A percentile compares a stretch with the other conserved stretches of the same genome.
Evolutionary conservation across 2,329 filamentous ascomycete genomes (phyloP).

Genomic region (Falciphora oryzae): DNA sequence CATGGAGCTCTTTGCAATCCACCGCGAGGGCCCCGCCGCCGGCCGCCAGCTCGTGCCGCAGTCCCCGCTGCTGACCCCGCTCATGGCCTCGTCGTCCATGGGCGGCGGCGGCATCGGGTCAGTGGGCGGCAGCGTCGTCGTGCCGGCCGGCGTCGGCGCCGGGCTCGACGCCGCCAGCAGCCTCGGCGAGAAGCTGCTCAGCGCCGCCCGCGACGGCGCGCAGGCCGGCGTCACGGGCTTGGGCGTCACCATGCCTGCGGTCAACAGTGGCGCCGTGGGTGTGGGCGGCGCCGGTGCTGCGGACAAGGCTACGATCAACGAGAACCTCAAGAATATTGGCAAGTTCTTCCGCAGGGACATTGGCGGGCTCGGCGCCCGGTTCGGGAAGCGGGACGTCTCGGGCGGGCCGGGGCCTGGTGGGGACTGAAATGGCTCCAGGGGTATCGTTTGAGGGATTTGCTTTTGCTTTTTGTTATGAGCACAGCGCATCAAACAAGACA

Average conservation of each 20-base stretch:
- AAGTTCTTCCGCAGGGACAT: conserved; percentile 93
- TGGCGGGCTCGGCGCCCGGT: conserved; percentile 66
- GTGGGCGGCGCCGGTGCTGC: conserved; percentile 16
- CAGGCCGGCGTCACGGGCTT: conserved; percentile 60
- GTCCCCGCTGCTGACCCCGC: conserved; percentile 64
- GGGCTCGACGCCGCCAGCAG: conserved; percentile 17
- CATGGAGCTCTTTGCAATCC: conserved; percentile 75
- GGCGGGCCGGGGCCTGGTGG: conserved; percentile 20
- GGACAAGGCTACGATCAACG: conserved; percentile 71
- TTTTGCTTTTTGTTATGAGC: not conserved
- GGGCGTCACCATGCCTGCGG: conserved; percentile 65
- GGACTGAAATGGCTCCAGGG: conserved; percentile 1
- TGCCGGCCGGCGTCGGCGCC: not conserved
- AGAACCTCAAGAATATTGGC: conserved; percentile 91
- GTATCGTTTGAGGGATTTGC: not conserved
- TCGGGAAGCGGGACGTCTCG: conserved; percentile 55
- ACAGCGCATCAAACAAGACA: no score
- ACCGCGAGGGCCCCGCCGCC: conserved; percentile 67
- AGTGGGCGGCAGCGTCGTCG: conserved; percentile 22
- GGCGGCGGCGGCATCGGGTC: conserved; percentile 20
- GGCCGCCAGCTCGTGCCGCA: conserved; percentile 62
- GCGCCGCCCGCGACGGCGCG: conserved; percentile 73
- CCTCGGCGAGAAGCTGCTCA: conserved; percentile 82
- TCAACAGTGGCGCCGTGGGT: conserved; percentile 35
- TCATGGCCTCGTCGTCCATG: conserved; percentile 44